Evolutionary conservation across 805 yeast genomes (phyloP), one percentile per base, ranked within the genome.

Genomic region (Candida railenensis): DNA sequence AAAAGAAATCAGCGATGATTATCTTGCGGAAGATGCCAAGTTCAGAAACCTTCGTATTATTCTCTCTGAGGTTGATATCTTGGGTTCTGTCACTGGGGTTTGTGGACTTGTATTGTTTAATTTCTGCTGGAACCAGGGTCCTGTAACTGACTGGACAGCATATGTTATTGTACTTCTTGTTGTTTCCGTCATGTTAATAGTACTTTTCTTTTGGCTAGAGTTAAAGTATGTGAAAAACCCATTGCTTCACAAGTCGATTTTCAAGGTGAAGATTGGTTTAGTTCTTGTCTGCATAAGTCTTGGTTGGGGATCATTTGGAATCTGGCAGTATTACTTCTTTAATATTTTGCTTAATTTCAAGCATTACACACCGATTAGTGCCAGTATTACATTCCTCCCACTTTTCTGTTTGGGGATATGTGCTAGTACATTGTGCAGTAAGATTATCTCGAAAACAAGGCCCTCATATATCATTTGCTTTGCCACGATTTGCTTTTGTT

Each of bases 261-360:
- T 83, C 59, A 71, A 69, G 43, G 46, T 62, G 4, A 72, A 77
- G 39, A 71, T 76, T 20, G 69, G 75, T 0, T 58, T 82, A 48
- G 78, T 83, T 1, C 63, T 87, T 37, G 53, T 64, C 1, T 71
- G 80, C 37, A 66, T 84, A 32, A 71, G 79, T 2, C 64, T 81
- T 4, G 92, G 92, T 0, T 87, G 94, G 94, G 84, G 88, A 1
- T 76, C 87, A 16, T 87, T 86, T 65, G 90, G 92, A 2, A 71
- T 85, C 22, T 85, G 87, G 82, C 69, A 82, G n/a, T 85, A 71
- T 56, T 86, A 83, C 62, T 77, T 76, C 48, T 81, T 78, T 73
- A 69, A 74, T 22, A 73, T 81, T 41, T 54, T 77, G 25, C 54
- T 78, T 45, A 77, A 80, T 44, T 56, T 85, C 22, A 71, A 84